Evolutionary conservation across 108 stramenopile species (phyloP).

Genomic region (Nannochloropsis granulata): DNA sequence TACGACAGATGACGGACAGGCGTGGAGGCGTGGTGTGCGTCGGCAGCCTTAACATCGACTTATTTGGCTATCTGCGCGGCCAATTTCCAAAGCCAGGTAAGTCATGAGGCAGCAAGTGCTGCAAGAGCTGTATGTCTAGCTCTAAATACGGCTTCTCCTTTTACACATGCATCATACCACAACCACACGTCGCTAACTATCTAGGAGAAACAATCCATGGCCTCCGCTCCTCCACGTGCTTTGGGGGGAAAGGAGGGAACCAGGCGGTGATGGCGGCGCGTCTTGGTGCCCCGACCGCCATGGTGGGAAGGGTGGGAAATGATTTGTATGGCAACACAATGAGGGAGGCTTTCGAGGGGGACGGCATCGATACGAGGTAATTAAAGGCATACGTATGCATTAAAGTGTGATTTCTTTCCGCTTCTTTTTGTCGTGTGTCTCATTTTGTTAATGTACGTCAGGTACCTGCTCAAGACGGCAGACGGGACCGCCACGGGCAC

Average conservation of each 20-base stretch:
- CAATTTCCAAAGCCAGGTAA: background rate
- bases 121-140: too few relatives aligned
- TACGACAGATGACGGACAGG: too few relatives aligned
- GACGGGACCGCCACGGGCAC: background rate
- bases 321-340: slow-evolving; percentile 37
- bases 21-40: background rate
- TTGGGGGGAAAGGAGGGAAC: slow-evolving; percentile 82
- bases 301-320: slow-evolving; percentile 60
- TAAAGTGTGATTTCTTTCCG: background rate
- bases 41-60: background rate
- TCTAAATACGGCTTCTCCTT: too few relatives aligned
- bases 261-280: slow-evolving; percentile 68
- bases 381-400: background rate
- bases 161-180: too few relatives aligned
- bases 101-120: background rate
- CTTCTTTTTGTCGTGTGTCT: background rate
- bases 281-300: slow-evolving; percentile 45
- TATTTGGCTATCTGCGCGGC: background rate
- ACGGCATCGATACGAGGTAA: background rate
- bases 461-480: background rate
- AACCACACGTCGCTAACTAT: too few relatives aligned
- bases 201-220: slow-evolving; percentile 68
- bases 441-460: background rate
- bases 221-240: slow-evolving; percentile 45
- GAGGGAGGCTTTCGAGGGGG: background rate